Evolutionary conservation across 2,329 filamentous ascomycete species (phyloP).

Genomic region (Hortaea werneckii): DNA sequence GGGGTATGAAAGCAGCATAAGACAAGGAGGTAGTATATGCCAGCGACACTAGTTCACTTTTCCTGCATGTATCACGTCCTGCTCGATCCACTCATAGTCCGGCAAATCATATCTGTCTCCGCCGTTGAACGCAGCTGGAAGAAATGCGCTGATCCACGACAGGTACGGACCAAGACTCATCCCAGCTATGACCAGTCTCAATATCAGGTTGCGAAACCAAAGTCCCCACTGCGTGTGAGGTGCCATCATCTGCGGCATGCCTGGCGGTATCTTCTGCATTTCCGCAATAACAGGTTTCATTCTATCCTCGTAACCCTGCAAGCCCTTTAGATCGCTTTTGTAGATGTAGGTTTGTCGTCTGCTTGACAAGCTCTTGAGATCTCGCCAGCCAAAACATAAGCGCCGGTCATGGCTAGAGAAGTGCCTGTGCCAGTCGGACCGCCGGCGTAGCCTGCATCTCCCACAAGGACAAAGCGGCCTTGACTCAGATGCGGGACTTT

Average conservation of each 20-base stretch:
- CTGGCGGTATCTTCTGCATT: conserved; percentile 11
- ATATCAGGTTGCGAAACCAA: conserved; percentile 8
- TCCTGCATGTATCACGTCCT: too few species aligned
- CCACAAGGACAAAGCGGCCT: conserved; percentile 29
- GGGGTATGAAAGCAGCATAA: too few species aligned
- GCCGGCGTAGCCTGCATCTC: conserved; percentile 31
- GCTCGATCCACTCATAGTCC: neutral
- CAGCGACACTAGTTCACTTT: too few species aligned
- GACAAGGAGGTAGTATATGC: too few species aligned
- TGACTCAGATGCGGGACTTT: conserved; percentile 22
- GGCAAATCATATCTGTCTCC: neutral
- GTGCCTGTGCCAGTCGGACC: conserved; percentile 27
- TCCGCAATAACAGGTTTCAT: conserved; percentile 12
- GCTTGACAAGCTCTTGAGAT: conserved; percentile 2
- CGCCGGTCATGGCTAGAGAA: conserved; percentile 22
- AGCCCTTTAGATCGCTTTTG: conserved; percentile 11
- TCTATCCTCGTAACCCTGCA: conserved; percentile 15
- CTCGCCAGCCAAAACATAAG: conserved; percentile 22
- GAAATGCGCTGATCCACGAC: too few species aligned
- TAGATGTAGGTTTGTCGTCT: neutral
- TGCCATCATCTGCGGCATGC: conserved; percentile 2
- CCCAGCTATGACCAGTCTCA: conserved; percentile 11
- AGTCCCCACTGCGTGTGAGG: conserved; percentile 6
- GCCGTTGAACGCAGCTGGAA: too few species aligned
- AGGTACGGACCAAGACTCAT: too few species aligned